These are phyloP conservation scores for Globisporangium yorkense DNA, from an alignment of 352 stramenopile genomes.

Conservation along the genomic window DNA sequence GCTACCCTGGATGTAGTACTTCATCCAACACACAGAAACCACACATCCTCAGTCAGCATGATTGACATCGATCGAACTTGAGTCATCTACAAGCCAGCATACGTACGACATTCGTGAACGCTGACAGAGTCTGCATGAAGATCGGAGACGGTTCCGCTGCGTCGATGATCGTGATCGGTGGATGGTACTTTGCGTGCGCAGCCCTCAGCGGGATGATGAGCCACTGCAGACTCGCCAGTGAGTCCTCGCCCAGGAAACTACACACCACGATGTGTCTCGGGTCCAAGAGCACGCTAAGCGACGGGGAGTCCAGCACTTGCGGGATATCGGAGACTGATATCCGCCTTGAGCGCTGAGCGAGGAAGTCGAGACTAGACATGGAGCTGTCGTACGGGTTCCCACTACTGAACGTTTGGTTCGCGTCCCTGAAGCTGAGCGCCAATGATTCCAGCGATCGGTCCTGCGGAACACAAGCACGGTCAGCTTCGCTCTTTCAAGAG, in stretches of 20 bases:
- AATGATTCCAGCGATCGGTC: conserved; percentile 57
- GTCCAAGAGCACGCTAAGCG: conserved; percentile 54
- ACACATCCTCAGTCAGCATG: not conserved
- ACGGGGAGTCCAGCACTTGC: conserved; percentile 37
- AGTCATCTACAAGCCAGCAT: not conserved
- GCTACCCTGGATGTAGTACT: conserved; percentile 82
- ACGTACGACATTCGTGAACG: conserved; percentile 70
- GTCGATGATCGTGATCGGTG: conserved; percentile 79
- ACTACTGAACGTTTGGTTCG: conserved; percentile 22
- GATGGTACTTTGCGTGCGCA: conserved; percentile 37
- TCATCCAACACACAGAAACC: not conserved
- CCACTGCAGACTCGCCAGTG: conserved; percentile 70
- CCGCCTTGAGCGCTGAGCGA: conserved; percentile 10
- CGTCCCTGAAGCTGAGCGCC: conserved; percentile 37
- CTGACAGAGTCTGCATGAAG: conserved; percentile 37
- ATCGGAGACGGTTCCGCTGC: conserved; percentile 46
- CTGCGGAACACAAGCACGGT: conserved; percentile 15
- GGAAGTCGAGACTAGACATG: conserved; percentile 19
- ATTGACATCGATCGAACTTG: not conserved
- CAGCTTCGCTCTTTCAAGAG: not conserved
- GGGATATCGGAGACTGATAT: conserved; percentile 17
- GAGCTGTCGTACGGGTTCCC: conserved; percentile 44
- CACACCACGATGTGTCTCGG: conserved; percentile 74
- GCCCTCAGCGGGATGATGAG: conserved; percentile 63
- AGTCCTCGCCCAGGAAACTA: conserved; percentile 79